Evolutionary conservation across 768 basidiomycete species (phyloP), one percentile per base, ranked within the genome.

Genomic region (Mrakia blollopis): DNA sequence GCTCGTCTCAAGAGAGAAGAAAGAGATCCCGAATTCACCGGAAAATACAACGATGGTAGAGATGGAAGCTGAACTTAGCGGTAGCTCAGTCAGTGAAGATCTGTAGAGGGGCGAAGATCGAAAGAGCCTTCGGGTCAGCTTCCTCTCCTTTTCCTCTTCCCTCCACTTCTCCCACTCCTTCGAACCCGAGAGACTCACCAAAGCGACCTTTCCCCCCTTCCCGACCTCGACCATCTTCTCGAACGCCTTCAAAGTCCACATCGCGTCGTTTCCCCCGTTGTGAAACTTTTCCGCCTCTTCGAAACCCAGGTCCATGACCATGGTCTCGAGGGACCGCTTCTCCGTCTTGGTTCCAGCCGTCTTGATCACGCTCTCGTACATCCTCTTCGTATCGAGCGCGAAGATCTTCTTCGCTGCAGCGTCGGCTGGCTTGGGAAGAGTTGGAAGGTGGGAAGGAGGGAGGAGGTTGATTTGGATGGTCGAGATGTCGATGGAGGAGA

Each of bases 221-320:
- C 35, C 71, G 5, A 18, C 18, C 18, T 14, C 50, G 3, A 32
- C 71, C 71, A 72, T 72, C 14, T 5, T 23, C 23, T 35, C 30
- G 35, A 72, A 72, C 14, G 52, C 30, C 2, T 60, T 30, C 14
- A 72, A 35, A 8, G 71, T 72, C 47, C 35, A 57, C 82, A 90
- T 87, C 1, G 92, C 92, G 82, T 94, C 92, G 80, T 93, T 94
- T 0, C 92, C 92, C 0, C 91, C 92, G 80, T 94, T 95, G 85
- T 93, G 93, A 76, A 68, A 70, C 39, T 39, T 67, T 25, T 73
- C 72, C 21, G 91, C 83, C 79, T 86, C 85, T 47, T 86, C 79
- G n/a, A 93, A 86, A 70, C 88, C 87, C 30, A 94, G 86, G 72
- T 89, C 87, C 65, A 85, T 84, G 82, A 90, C 91, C 41, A 89